These are phyloP conservation scores for Sophora flavescens DNA, from an alignment of 306 rosid species.

Conservation along the genomic window DNA sequence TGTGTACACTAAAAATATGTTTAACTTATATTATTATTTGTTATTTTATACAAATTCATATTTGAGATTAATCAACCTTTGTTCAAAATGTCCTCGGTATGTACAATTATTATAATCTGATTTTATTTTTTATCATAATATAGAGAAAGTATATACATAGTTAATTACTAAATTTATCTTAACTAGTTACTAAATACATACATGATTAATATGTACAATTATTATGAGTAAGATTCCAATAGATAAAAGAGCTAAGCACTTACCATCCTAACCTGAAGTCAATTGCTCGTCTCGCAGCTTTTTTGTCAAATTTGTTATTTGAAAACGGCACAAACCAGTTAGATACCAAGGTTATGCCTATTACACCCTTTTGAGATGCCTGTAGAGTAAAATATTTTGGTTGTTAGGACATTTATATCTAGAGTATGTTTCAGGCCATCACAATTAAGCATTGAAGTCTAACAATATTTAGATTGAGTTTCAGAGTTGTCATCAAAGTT, in stretches of 20 bases:
- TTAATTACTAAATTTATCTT: background rate
- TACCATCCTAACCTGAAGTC: constrained; percentile 83
- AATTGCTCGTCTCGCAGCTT: constrained; percentile 59
- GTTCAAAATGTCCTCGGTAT: too few species aligned
- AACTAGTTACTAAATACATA: background rate
- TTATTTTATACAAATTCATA: too few species aligned
- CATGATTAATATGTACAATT: background rate
- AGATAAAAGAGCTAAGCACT: background rate
- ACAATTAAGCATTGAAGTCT: background rate
- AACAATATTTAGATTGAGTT: background rate
- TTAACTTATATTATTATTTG: too few species aligned
- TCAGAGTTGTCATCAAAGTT: background rate
- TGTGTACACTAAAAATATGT: too few species aligned
- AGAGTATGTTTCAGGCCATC: background rate
- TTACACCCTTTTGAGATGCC: constrained; percentile 69
- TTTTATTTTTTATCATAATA: too few species aligned
- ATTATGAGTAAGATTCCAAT: background rate
- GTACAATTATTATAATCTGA: too few species aligned
- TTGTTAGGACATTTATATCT: background rate
- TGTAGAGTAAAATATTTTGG: constrained; percentile 1
- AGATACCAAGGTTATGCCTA: constrained; percentile 59
- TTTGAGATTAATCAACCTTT: too few species aligned
- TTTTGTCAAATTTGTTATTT: constrained; percentile 10
- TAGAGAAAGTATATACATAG: too few species aligned
- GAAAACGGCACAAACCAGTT: constrained; percentile 64